Conservation (phyloP, 257 asterid species). For the Gynochthodes officinalis region DNA sequence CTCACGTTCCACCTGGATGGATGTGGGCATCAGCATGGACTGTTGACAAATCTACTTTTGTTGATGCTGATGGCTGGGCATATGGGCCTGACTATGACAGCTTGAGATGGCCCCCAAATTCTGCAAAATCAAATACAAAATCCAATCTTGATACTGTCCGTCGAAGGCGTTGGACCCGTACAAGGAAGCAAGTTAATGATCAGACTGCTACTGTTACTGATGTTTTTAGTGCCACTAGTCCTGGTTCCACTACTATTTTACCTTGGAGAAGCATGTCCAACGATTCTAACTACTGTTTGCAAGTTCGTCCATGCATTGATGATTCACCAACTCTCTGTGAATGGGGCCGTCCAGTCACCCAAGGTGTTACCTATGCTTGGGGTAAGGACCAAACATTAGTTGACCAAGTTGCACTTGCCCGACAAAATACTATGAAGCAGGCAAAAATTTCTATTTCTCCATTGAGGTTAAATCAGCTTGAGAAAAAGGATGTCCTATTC, state of each 20-base stretch:
- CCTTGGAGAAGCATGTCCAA: slow-evolving; percentile 84
- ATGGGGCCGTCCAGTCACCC: slow-evolving; percentile 81
- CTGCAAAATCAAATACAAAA: slow-evolving; percentile 50
- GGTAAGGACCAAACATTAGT: slow-evolving; percentile 69
- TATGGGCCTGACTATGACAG: slow-evolving; percentile 60
- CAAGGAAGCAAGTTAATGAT: slow-evolving; percentile 48
- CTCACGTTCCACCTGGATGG: slow-evolving; percentile 67
- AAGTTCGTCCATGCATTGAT: slow-evolving; percentile 76
- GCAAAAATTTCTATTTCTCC: slow-evolving; percentile 53
- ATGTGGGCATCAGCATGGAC: slow-evolving; percentile 64
- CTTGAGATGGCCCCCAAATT: slow-evolving; percentile 60
- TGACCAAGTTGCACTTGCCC: slow-evolving; percentile 62
- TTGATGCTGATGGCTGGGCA: slow-evolving; percentile 65
- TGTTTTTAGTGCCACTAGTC: slow-evolving; percentile 40
- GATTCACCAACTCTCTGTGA: slow-evolving; percentile 52
- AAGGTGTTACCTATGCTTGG: slow-evolving; percentile 30
- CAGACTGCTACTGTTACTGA: slow-evolving; percentile 31
- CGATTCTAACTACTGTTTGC: slow-evolving; percentile 66
- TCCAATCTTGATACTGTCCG: slow-evolving; percentile 53
- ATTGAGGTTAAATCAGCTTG: slow-evolving; percentile 75
- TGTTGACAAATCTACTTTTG: slow-evolving; percentile 59
- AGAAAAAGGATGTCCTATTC: slow-evolving; percentile 85
- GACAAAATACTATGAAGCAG: slow-evolving; percentile 62
- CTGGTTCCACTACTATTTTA: slow-evolving; percentile 59
- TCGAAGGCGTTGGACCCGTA: slow-evolving; percentile 62